Evolutionary conservation across 208 protist species (phyloP).

Genomic region (Acanthamoeba culbertsoni): DNA sequence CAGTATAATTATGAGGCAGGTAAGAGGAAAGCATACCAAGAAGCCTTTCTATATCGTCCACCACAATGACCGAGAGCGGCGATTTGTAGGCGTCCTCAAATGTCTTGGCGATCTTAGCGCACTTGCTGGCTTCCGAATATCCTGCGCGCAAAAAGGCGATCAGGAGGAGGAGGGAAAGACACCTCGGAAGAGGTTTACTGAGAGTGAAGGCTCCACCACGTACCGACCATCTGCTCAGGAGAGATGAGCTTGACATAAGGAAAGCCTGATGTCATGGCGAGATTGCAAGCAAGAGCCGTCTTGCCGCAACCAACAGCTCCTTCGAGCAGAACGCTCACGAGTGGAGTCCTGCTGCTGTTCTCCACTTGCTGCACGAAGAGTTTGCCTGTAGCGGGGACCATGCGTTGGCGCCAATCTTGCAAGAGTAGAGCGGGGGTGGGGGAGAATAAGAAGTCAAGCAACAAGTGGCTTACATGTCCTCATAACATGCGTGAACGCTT

Average conservation of each 20-base stretch:
- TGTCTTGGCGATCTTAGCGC: constrained; percentile 90
- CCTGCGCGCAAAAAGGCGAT: constrained; percentile 91
- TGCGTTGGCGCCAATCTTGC: too few species aligned
- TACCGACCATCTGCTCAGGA: constrained; percentile 91
- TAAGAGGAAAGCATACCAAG: constrained; percentile 69
- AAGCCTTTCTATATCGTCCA: constrained; percentile 97
- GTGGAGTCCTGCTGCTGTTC: constrained; percentile 88
- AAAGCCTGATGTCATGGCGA: constrained; percentile 90
- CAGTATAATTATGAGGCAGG: not conserved
- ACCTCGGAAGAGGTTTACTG: not conserved
- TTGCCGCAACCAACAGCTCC: constrained; percentile 89
- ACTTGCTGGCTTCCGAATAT: constrained; percentile 80
- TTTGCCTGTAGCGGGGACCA: constrained; percentile 58
- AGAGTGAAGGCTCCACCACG: not conserved
- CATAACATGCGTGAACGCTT: constrained; percentile 79
- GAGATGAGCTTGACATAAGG: constrained; percentile 97
- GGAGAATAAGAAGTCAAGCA: constrained; percentile 73
- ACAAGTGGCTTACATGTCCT: constrained; percentile 56
- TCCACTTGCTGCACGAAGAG: constrained; percentile 76
- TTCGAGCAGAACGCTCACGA: constrained; percentile 92
- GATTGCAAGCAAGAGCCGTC: constrained; percentile 93
- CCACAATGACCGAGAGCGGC: constrained; percentile 93
- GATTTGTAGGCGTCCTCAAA: constrained; percentile 99
- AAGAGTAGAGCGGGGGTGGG: not conserved
- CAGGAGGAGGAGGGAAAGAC: not conserved